Percentiles rank a stretch among this genome's conserved stretches.
Conservation (phyloP, 2,329 filamentous ascomycete species). For the Colletotrichum limetticola region DNA sequence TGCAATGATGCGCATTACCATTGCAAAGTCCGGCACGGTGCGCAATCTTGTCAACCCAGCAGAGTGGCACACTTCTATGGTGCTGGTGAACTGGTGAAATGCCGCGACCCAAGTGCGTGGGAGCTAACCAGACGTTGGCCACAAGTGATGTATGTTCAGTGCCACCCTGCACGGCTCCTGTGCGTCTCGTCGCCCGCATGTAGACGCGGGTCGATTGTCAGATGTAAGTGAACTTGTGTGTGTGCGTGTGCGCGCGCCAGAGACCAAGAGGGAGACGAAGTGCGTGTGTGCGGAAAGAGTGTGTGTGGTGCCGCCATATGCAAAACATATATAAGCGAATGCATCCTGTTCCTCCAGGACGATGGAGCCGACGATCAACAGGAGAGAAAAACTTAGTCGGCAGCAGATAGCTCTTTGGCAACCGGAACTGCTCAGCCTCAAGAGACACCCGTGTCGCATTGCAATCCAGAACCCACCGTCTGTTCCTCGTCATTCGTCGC, state of each 20-base stretch:
- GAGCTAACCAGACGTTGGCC: neutral
- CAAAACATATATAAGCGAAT: slow-evolving; percentile 33
- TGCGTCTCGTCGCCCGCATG: slow-evolving; percentile 32
- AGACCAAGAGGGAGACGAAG: neutral
- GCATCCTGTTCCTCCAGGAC: slow-evolving; percentile 25
- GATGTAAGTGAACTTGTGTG: slow-evolving; percentile 35
- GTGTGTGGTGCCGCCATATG: slow-evolving; percentile 25
- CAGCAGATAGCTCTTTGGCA: slow-evolving; percentile 4
- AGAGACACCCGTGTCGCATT: slow-evolving; percentile 8
- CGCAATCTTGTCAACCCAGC: neutral
- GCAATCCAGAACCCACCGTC: neutral
- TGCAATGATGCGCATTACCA: neutral
- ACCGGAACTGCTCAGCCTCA: slow-evolving; percentile 10
- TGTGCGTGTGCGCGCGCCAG: slow-evolving; percentile 9
- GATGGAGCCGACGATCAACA: slow-evolving; percentile 26
- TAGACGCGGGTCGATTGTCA: slow-evolving; percentile 30
- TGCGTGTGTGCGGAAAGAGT: slow-evolving; percentile 15
- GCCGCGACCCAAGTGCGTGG: neutral
- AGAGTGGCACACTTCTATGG: neutral
- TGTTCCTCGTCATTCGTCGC: neutral
- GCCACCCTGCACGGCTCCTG: slow-evolving; percentile 33
- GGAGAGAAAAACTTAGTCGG: slow-evolving; percentile 12
- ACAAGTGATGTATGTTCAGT: slow-evolving; percentile 27
- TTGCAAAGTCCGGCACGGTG: neutral
- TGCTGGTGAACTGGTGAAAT: slow-evolving; percentile 3